Base-by-base conservation (phyloP, 306 rosid genomes). In the Quillaja saponaria region DNA sequence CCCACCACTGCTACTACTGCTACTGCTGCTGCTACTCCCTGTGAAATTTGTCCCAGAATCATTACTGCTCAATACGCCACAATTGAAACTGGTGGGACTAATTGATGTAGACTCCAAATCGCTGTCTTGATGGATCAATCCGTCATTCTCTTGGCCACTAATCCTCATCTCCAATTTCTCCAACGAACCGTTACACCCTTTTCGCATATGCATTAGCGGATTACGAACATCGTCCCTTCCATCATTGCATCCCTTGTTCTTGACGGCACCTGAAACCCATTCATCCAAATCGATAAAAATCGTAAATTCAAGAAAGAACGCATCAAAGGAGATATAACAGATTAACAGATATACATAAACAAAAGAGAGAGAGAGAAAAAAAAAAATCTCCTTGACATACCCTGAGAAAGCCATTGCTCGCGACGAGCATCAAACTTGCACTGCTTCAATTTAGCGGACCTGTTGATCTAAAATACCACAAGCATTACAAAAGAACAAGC, bases 391-490 rank as follows among this genome's bases (percentile, higher is more conserved):
- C 28, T 28, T 28, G 38, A 39, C 76, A 8, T 74, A 92, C 99
- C 91, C 80, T 85, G 95, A 31, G 95, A 81, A 35, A 92, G 80
- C 99, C 97, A 92, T 76, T 92, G 99, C 68, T 92, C 99, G 16
- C 99, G 95, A 65, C 99, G 99, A 45, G 85, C 97, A 56, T 92
- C 97, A 62, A 89, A 89, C 81, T 92, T 92, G 63, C 88, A 76
- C 79, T 89, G 97, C 85, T 92, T 92, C 92, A 92, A 81, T 92
- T 92, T 92, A 3, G 99, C 96, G 5, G 92, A 78, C 87, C 91
- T 85, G 38, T 78, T 82, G 21, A 84, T 89, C 99, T 92, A 84
- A 56, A 72, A 78, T 15, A n/a, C 16, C 5, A 21, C 38, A 51
- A 45, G 34, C 21, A 35, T 47, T 55, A 40, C 21, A 31, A 28